phyloP scores from a whole-genome alignment of 768 basidiomycete species.

The Macrolepiota fuliginosa region DNA sequence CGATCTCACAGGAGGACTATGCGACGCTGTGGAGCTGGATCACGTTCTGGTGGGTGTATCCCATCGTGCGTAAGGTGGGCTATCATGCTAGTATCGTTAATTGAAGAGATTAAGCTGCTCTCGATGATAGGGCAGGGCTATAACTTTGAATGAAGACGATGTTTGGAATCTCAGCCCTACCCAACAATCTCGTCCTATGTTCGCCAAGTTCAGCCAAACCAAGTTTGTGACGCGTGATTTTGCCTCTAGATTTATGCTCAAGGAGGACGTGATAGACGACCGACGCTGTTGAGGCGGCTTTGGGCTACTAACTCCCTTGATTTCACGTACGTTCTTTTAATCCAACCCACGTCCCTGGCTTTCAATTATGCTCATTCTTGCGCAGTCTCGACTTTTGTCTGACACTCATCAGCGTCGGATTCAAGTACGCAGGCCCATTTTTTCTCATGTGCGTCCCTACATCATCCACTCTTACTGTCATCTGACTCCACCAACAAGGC shows the following conservation, averaged over 20 bases:
- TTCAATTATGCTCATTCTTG: not conserved
- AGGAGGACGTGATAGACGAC: conserved; percentile 22
- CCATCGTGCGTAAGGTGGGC: conserved; percentile 51
- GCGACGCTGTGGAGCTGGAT: conserved; percentile 70
- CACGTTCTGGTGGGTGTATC: conserved; percentile 70
- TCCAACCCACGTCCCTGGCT: not conserved
- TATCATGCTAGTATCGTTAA: not conserved
- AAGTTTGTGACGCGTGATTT: conserved; percentile 23
- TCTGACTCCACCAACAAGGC: conserved; percentile 24
- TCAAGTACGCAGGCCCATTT: conserved; percentile 82
- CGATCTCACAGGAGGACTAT: conserved; percentile 75
- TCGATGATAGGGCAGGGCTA: conserved; percentile 36
- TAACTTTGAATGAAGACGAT: conserved; percentile 66
- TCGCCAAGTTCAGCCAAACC: conserved; percentile 44
- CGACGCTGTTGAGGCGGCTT: conserved; percentile 40
- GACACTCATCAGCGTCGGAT: conserved; percentile 65
- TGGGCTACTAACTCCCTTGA: conserved; percentile 47
- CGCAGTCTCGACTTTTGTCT: conserved; percentile 60
- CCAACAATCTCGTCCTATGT: conserved; percentile 63
- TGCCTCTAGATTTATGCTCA: not conserved
- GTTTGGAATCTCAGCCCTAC: conserved; percentile 73
- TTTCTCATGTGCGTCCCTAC: conserved; percentile 63
- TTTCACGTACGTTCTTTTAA: conserved; percentile 30
- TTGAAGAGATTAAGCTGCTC: not conserved
- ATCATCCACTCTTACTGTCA: conserved; percentile 1